phyloP scores from a whole-genome alignment of 2,329 filamentous ascomycete species.

The Aspergillus jensenii region DNA sequence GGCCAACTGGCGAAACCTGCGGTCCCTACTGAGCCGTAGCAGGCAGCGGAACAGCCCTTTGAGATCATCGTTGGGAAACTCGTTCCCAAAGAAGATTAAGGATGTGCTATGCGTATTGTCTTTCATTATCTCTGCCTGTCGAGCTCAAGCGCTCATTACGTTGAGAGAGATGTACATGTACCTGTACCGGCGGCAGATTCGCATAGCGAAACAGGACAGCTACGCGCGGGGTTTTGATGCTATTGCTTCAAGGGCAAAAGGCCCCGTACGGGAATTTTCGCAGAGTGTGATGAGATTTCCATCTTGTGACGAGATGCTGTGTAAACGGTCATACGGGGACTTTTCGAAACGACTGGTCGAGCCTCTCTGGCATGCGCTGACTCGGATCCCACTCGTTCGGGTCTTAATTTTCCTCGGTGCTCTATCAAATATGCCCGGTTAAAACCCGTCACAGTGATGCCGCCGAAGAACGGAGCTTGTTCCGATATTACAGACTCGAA shows the following conservation, averaged over 20 bases:
- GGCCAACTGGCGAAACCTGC: constrained; percentile 36
- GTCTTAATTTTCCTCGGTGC: neutral
- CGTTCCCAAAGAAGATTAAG: constrained; percentile 47
- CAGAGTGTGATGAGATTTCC: neutral
- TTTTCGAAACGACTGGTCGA: constrained; percentile 1
- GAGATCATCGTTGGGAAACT: constrained; percentile 50
- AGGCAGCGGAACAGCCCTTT: constrained; percentile 42
- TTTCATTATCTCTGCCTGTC: constrained; percentile 1
- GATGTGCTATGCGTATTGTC: constrained; percentile 30
- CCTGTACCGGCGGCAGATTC: neutral
- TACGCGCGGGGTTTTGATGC: constrained; percentile 4
- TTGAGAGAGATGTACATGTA: neutral
- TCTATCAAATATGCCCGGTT: constrained; percentile 8
- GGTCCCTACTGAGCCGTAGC: constrained; percentile 43
- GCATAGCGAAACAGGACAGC: neutral
- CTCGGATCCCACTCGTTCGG: neutral
- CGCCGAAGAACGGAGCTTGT: neutral
- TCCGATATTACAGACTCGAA: neutral
- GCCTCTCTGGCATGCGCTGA: neutral
- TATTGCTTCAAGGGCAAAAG: constrained; percentile 1
- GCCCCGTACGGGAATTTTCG: constrained; percentile 7
- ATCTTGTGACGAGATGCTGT: neutral
- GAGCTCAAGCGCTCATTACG: constrained; percentile 2
- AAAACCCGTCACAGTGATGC: constrained; percentile 3
- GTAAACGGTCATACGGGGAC: constrained; percentile 5